Percentiles rank a stretch among this genome's conserved stretches.
Evolutionary conservation across 305 asterid genomes (phyloP).

Genomic region (Fraxinus albicans): DNA sequence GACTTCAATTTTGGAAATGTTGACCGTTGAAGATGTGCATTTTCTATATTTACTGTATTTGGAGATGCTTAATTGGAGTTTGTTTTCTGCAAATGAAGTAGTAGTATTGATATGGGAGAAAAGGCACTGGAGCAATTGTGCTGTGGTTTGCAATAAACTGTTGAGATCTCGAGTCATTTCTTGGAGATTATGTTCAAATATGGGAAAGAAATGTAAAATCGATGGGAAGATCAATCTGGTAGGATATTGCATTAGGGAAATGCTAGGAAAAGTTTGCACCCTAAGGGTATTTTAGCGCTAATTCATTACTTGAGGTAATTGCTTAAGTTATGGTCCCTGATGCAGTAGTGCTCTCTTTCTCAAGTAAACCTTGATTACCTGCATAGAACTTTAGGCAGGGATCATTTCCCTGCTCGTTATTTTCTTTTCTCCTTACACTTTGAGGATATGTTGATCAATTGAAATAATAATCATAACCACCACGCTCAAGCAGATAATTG

Average conservation of each 20-base stretch:
- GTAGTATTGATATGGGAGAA: conserved; percentile 1
- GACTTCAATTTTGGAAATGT: not conserved
- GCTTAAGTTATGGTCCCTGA: not conserved
- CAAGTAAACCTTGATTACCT: not conserved
- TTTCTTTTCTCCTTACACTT: not conserved
- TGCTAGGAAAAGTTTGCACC: not conserved
- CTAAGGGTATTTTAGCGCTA: not conserved
- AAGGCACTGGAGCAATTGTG: not conserved
- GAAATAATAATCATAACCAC: not conserved
- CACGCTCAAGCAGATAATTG: not conserved
- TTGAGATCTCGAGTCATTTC: conserved; percentile 22
- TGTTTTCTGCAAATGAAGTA: conserved; percentile 15
- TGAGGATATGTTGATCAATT: not conserved
- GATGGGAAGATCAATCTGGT: not conserved
- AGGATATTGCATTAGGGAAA: not conserved
- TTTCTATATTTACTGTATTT: conserved; percentile 19
- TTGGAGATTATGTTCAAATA: not conserved
- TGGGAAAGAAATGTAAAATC: not conserved
- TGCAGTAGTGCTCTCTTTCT: not conserved
- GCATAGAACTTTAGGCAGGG: not conserved
- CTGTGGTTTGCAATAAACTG: conserved; percentile 13
- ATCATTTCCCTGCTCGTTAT: not conserved
- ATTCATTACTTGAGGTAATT: not conserved
- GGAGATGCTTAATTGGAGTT: not conserved
- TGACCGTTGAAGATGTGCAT: conserved; percentile 8